Conservation (phyloP, 306 rosid species). For the Sphenostylis stenocarpa region DNA sequence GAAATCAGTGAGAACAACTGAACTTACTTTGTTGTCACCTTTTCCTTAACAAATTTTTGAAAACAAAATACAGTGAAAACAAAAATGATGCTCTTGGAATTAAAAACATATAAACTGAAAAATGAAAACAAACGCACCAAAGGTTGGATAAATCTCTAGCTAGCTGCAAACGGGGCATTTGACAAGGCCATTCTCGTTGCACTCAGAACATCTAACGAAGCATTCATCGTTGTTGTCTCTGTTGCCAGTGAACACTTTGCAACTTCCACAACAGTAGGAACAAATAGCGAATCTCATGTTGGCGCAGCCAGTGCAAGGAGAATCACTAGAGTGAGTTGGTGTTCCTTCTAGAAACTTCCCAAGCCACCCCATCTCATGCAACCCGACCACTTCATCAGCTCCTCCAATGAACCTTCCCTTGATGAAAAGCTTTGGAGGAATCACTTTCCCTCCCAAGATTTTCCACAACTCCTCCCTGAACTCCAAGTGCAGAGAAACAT, state of each 20-base stretch:
- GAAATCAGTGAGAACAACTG: neutral
- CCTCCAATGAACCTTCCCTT: slow-evolving; percentile 93
- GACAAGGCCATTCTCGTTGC: slow-evolving; percentile 91
- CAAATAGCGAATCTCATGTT: slow-evolving; percentile 67
- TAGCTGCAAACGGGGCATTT: slow-evolving; percentile 76
- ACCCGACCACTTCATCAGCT: slow-evolving; percentile 78
- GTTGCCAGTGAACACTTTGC: slow-evolving; percentile 55
- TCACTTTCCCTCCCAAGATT: slow-evolving; percentile 60
- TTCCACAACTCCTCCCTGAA: slow-evolving; percentile 85
- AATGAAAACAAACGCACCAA: neutral
- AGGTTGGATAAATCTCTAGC: slow-evolving; percentile 26
- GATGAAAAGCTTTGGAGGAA: slow-evolving; percentile 90
- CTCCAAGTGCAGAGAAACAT: slow-evolving; percentile 76
- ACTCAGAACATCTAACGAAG: slow-evolving; percentile 59
- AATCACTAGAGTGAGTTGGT: slow-evolving; percentile 33
- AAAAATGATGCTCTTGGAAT: neutral
- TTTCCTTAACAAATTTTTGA: neutral
- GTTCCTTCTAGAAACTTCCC: slow-evolving; percentile 77
- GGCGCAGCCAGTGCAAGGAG: slow-evolving; percentile 65
- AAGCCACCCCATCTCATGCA: slow-evolving; percentile 84
- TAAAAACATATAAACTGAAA: neutral
- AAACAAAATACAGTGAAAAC: neutral
- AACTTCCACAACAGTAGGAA: slow-evolving; percentile 70
- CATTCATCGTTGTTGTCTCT: slow-evolving; percentile 27
- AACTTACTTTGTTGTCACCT: neutral